Percentiles rank a stretch among this genome's conserved stretches.
phyloP scores from a whole-genome alignment of 2,329 filamentous ascomycete species.

The Amphichorda felina region DNA sequence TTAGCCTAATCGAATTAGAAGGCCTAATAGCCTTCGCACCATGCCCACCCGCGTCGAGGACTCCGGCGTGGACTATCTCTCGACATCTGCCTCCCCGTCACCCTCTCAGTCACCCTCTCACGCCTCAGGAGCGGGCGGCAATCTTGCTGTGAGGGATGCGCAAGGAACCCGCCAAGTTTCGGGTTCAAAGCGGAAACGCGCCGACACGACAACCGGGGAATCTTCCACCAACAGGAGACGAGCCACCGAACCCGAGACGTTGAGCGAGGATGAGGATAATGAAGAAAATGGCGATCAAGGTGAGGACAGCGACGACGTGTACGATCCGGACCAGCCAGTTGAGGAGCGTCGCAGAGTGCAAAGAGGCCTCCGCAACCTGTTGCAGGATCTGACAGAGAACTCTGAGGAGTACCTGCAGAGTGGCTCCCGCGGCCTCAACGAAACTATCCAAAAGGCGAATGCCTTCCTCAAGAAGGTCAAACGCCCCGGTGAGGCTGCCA shows the following conservation, averaged over 20 bases:
- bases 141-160: conserved; percentile 8
- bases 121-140: conserved; percentile 7
- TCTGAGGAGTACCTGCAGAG: conserved; percentile 61
- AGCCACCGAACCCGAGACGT: conserved; percentile 10
- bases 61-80: neutral
- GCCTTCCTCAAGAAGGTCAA: conserved; percentile 55
- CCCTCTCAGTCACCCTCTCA: neutral
- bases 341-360: conserved; percentile 62
- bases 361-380: conserved; percentile 56
- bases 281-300: conserved; percentile 8
- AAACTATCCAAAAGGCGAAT: conserved; percentile 57
- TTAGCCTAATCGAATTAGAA: too few species aligned
- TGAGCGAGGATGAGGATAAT: conserved; percentile 7
- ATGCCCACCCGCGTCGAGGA: conserved; percentile 3
- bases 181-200: conserved; percentile 19
- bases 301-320: conserved; percentile 30
- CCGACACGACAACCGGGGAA: conserved; percentile 11
- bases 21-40: too few species aligned
- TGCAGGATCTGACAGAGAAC: conserved; percentile 48
- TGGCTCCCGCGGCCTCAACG: conserved; percentile 51
- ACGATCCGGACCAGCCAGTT: conserved; percentile 74
- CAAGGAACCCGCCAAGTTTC: conserved; percentile 9
- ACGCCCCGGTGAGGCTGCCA: conserved; percentile 81
- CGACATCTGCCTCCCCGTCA: neutral
- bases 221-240: conserved; percentile 11